Evolutionary conservation across 2,329 filamentous ascomycete species (phyloP), one percentile per base, ranked within the genome.

Genomic region (Talaromyces sp.): DNA sequence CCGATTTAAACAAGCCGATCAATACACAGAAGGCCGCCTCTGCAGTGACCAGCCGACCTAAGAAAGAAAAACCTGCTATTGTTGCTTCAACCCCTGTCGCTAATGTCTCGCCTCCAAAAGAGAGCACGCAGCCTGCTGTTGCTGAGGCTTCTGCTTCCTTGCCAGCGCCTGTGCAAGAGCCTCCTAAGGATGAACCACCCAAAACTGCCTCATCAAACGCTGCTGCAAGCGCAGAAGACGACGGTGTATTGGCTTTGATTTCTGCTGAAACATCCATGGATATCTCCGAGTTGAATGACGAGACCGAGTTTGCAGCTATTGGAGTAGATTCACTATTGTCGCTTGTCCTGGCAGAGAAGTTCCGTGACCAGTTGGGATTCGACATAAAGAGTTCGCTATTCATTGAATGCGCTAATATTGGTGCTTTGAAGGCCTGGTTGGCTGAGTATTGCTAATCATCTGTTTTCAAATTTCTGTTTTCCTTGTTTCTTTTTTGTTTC

Each of bases 321-420:
- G 73, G 73, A 2, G 61, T 76, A 55, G 73, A 76, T 63, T 71
- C 67, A 31, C 64, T 76, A 4, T 65, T 75, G 62, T 67, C 64
- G 13, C 59, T 76, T 14, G 68, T 71, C 4, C 66, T 75, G 14
- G 56, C 65, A 1, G 64, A 66, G 29, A 70, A 69, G 43, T 67
- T 75, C 38, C 55, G 68, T 9, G 63, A 65, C n/a, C 52, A 60
- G 29, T 65, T 77, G 17, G 66, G 64, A 3, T 53, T 76, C 1
- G 67, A 71, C 29, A 62, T 75, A 17, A 31, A 38, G 27, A 32
- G 41, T 13, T 41, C 51, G 1, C 26, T 59, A 8, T 62, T 62
- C 55, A 55, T 24, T 55, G 43, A 59, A n/a, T 52, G 35, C 29
- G 9, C 43, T 19, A 59, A 46, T 24, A 46, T 46, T 24, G 43